These are phyloP conservation scores for Pogostemon cablin DNA, from an alignment of 257 asterid genomes.

Conservation along the genomic window DNA sequence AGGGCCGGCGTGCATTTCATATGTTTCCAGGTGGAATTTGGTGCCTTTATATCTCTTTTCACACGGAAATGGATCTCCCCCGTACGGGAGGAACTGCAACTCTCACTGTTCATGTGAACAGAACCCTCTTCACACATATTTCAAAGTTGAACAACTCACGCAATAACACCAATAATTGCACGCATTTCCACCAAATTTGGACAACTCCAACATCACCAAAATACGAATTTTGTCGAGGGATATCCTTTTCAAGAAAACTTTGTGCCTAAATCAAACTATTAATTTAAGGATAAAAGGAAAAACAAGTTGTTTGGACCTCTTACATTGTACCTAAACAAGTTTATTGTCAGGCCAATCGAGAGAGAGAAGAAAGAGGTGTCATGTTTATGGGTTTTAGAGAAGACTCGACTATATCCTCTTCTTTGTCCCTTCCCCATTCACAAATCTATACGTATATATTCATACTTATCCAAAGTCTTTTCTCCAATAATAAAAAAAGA, in stretches of 20 bases:
- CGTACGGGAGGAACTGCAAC: no score
- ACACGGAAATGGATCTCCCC: no score
- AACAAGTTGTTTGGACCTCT: neutral
- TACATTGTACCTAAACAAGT: conserved; percentile 25
- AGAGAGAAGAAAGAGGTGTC: conserved; percentile 33
- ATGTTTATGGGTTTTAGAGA: conserved; percentile 35
- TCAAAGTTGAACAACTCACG: conserved; percentile 46
- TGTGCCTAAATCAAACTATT: conserved; percentile 18
- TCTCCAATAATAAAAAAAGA: no score
- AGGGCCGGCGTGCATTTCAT: conserved; percentile 33
- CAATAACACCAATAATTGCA: conserved; percentile 32
- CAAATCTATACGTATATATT: conserved; percentile 3
- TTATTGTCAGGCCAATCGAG: neutral
- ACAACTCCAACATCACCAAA: conserved; percentile 6
- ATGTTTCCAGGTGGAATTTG: conserved; percentile 42
- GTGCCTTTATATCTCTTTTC: neutral
- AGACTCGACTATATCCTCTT: conserved; percentile 33
- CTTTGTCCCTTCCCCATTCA: conserved; percentile 33
- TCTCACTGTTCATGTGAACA: no score
- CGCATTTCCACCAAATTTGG: conserved; percentile 9
- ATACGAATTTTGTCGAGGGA: conserved; percentile 25
- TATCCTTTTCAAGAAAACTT: conserved; percentile 21
- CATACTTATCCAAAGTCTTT: neutral
- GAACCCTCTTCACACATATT: neutral
- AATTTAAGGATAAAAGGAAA: neutral